Percentiles rank a stretch among this genome's conserved stretches.
phyloP scores from a whole-genome alignment of 306 rosid genomes.

The Canavalia ensiformis region DNA sequence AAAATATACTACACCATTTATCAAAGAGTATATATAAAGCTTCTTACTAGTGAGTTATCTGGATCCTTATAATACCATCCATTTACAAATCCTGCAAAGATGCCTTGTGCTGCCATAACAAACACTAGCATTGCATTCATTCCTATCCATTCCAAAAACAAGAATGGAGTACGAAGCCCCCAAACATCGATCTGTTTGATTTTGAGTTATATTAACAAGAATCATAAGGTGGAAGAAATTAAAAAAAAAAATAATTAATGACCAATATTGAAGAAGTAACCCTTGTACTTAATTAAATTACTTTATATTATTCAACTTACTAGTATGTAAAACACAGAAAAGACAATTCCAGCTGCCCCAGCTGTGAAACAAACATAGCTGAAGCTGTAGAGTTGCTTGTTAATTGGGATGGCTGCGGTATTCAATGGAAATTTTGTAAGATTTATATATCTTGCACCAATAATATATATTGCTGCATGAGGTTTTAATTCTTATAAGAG shows the following conservation, averaged over 20 bases:
- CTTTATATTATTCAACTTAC: conserved; percentile 38
- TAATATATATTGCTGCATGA: not conserved
- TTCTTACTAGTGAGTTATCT: conserved; percentile 59
- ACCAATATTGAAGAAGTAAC: not conserved
- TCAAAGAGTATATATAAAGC: not conserved
- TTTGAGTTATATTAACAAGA: not conserved
- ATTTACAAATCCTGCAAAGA: conserved; percentile 73
- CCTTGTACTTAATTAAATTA: too few relatives aligned
- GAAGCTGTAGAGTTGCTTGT: conserved; percentile 83
- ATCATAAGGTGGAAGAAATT: not conserved
- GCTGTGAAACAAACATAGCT: conserved; percentile 83
- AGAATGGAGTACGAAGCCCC: conserved; percentile 68
- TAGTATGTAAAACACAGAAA: conserved; percentile 69
- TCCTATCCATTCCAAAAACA: conserved; percentile 83
- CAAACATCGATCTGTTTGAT: conserved; percentile 72
- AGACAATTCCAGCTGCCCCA: conserved; percentile 75
- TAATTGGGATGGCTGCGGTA: conserved; percentile 74
- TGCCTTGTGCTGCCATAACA: conserved; percentile 78
- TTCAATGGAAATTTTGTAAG: not conserved
- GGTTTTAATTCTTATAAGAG: not conserved
- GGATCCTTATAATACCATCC: conserved; percentile 69
- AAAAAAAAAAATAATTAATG: not conserved
- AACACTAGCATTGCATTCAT: conserved; percentile 86
- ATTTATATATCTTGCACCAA: not conserved
- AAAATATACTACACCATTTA: not conserved